These are phyloP conservation scores for Quercus phellos DNA, from an alignment of 331 rosid genomes.

Conservation along the genomic window DNA sequence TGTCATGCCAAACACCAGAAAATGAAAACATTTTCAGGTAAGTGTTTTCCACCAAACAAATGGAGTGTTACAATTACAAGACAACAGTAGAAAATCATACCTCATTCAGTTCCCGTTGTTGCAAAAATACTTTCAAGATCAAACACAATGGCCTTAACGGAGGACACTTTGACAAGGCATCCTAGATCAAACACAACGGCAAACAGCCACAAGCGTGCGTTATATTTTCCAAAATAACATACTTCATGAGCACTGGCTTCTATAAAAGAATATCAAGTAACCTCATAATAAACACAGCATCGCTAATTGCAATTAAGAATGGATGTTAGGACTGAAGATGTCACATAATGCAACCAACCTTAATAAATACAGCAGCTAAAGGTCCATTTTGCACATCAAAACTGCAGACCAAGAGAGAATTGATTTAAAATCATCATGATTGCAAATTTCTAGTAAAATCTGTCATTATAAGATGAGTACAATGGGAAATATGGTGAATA, in stretches of 20 bases:
- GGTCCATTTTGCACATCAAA: conserved; percentile 88
- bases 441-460: background rate
- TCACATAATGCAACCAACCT: conserved; percentile 47
- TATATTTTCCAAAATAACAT: background rate
- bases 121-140: conserved; percentile 87
- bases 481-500: conserved; percentile 1
- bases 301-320: conserved; percentile 8
- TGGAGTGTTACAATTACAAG: background rate
- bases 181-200: conserved; percentile 44
- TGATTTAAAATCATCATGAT: background rate
- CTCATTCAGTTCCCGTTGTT: conserved; percentile 96
- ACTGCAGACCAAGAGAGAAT: conserved; percentile 42
- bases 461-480: background rate
- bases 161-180: conserved; percentile 68
- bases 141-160: conserved; percentile 76
- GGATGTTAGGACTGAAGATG: conserved; percentile 9
- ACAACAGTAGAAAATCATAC: conserved; percentile 25
- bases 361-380: conserved; percentile 81
- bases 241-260: background rate
- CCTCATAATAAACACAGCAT: background rate
- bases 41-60: too few species aligned
- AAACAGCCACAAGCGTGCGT: background rate
- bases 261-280: background rate
- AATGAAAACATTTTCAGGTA: too few species aligned
- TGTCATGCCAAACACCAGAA: too few species aligned